A percentile compares a stretch with the other conserved stretches of the same genome.
Evolutionary conservation across 2,329 filamentous ascomycete genomes (phyloP).

Genomic region (Calonectria henricotiae): DNA sequence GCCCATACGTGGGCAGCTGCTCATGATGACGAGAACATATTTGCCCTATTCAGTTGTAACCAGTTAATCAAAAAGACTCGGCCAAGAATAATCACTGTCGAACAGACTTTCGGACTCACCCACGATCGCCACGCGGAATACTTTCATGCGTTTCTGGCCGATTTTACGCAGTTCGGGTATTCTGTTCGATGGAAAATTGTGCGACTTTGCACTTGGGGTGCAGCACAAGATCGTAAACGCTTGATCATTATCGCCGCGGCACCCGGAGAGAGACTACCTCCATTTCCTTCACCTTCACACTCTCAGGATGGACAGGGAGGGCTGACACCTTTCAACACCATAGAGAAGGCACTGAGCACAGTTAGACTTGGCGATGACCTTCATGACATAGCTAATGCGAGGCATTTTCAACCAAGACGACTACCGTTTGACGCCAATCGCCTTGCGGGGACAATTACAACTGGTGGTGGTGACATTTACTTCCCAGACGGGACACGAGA

Average conservation of each 20-base stretch:
- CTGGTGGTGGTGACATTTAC: conserved; percentile 74
- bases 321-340: conserved; percentile 63
- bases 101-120: conserved; percentile 83
- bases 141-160: conserved; percentile 74
- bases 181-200: conserved; percentile 80
- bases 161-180: conserved; percentile 78
- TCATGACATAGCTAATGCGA: conserved; percentile 59
- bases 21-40: conserved; percentile 80
- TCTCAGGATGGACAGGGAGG: conserved; percentile 57
- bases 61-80: conserved; percentile 71
- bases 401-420: conserved; percentile 52
- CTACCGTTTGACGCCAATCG: conserved; percentile 64
- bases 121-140: conserved; percentile 68
- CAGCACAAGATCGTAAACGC: conserved; percentile 67
- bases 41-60: conserved; percentile 69
- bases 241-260: conserved; percentile 74
- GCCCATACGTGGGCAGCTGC: conserved; percentile 79
- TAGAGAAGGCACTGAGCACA: conserved; percentile 60
- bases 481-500: conserved; percentile 77
- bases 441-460: conserved; percentile 76
- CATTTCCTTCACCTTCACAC: conserved; percentile 77
- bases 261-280: conserved; percentile 80
- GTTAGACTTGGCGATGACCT: conserved; percentile 58
- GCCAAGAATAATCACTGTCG: conserved; percentile 82
- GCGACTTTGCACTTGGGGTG: conserved; percentile 67